phyloP scores from a whole-genome alignment of 148 eudicot species.

The Nyssa sinensis region DNA sequence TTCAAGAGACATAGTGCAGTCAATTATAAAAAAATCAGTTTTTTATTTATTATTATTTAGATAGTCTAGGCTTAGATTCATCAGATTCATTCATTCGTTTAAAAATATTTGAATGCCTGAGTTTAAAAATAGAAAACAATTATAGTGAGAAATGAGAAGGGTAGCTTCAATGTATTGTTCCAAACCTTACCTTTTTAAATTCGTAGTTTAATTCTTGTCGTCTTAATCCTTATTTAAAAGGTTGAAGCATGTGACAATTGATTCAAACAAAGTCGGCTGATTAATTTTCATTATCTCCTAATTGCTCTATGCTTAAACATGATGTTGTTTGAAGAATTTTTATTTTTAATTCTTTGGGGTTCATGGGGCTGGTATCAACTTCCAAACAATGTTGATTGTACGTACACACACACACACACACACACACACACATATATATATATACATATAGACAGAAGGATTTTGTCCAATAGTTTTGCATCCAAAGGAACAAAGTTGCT shows the following conservation, averaged over 20 bases:
- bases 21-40: not conserved
- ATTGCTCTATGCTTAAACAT: too few relatives aligned
- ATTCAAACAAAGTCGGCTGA: too few relatives aligned
- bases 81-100: not conserved
- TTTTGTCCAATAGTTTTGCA: conserved; percentile 2
- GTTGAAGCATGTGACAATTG: not conserved
- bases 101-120: not conserved
- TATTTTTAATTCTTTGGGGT: too few relatives aligned
- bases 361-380: too few relatives aligned
- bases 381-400: too few relatives aligned
- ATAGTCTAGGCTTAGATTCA: not conserved
- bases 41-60: not conserved
- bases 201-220: not conserved
- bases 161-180: conserved; percentile 19
- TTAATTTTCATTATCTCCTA: too few relatives aligned
- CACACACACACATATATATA: too few relatives aligned
- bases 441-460: not conserved
- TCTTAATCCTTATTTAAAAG: not conserved
- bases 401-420: too few relatives aligned
- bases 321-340: not conserved
- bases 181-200: conserved; percentile 8
- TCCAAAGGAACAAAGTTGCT: not conserved
- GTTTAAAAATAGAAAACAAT: not conserved
- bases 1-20: conserved; percentile 1
- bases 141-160: conserved; percentile 3